Evolutionary conservation across 768 basidiomycete species (phyloP).

Genomic region (Boletus tylopilopsis): DNA sequence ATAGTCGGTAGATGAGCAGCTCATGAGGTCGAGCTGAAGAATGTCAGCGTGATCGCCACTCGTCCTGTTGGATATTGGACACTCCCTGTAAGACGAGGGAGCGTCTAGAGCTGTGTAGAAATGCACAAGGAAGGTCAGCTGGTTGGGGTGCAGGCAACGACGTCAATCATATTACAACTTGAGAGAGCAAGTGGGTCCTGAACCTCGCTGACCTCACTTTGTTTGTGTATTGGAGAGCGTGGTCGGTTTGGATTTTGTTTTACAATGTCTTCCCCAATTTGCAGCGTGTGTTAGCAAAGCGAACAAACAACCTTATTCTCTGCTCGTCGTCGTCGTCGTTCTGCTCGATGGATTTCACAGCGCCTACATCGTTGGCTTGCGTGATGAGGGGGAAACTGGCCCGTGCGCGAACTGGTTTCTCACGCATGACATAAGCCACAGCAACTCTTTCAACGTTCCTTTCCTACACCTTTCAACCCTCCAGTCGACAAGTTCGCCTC

Average conservation of each 20-base stretch:
- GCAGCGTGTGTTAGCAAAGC: slow-evolving; percentile 61
- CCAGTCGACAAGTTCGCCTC: slow-evolving; percentile 21
- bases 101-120: background rate
- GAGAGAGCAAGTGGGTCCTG: background rate
- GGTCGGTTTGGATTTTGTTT: slow-evolving; percentile 58
- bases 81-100: background rate
- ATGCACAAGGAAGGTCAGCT: background rate
- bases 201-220: slow-evolving; percentile 19
- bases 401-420: slow-evolving; percentile 51
- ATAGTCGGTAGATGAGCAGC: background rate
- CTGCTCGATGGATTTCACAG: slow-evolving; percentile 19
- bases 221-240: slow-evolving; percentile 41
- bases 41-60: background rate
- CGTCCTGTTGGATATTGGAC: background rate
- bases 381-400: slow-evolving; percentile 37
- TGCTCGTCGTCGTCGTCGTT: slow-evolving; percentile 31
- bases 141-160: background rate
- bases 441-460: slow-evolving; percentile 37
- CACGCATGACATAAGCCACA: slow-evolving; percentile 54
- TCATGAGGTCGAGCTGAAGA: background rate
- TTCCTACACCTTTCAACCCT: slow-evolving; percentile 29
- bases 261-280: slow-evolving; percentile 73
- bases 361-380: slow-evolving; percentile 19
- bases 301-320: slow-evolving; percentile 41
- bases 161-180: background rate